Evolutionary conservation across 176 grass and related monocot species (phyloP).

Genomic region (Triticum timopheevii): DNA sequence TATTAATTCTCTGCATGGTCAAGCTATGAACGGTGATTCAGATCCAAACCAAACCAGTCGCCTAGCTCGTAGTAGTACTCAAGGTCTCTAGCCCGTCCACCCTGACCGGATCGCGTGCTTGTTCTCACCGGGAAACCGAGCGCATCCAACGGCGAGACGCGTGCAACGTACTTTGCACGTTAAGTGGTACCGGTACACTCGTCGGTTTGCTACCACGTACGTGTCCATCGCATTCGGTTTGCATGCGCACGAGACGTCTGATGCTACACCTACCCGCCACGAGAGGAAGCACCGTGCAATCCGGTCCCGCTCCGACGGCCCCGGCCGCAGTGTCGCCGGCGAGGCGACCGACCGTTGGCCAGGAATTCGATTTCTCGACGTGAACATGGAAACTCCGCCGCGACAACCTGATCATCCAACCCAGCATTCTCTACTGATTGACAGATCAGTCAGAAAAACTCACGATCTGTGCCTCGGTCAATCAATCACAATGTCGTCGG

Average conservation of each 20-base stretch:
- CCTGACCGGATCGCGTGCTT: neutral
- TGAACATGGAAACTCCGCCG: neutral
- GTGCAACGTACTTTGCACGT: neutral
- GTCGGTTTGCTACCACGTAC: no score
- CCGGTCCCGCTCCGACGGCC: neutral
- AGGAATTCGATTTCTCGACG: neutral
- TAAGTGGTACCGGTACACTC: no score
- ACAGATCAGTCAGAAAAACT: neutral
- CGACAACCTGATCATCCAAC: neutral
- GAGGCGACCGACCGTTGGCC: neutral
- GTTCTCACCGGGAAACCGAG: neutral
- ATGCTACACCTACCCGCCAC: neutral
- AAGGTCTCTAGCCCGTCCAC: neutral
- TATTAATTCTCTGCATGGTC: neutral
- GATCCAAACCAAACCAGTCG: neutral
- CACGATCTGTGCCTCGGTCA: neutral
- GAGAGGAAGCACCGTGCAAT: neutral
- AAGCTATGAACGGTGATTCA: neutral
- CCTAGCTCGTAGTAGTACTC: neutral
- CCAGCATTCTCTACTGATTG: neutral
- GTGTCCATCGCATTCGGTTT: no score
- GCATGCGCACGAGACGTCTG: no score
- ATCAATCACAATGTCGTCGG: conserved; percentile 5
- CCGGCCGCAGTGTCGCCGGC: neutral
- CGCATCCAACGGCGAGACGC: neutral